These are phyloP conservation scores for Cladosporium halotolerans DNA, from an alignment of 2,329 filamentous ascomycete genomes.

Conservation along the genomic window DNA sequence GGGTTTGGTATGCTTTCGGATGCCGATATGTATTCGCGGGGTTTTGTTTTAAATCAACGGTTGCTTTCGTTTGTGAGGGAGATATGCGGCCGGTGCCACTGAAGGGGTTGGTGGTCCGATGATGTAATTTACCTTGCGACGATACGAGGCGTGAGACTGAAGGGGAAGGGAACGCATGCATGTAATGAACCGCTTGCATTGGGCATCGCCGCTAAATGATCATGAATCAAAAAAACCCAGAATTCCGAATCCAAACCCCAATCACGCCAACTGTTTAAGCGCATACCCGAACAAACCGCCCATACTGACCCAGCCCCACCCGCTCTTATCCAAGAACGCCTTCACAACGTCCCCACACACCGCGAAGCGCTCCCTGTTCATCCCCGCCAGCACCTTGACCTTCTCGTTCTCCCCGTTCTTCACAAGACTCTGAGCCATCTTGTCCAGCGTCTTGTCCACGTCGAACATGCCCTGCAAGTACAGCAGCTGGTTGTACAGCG, in stretches of 20 bases:
- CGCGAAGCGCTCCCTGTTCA: conserved; percentile 73
- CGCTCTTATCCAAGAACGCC: conserved; percentile 32
- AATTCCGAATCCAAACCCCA: not conserved
- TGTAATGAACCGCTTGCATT: not conserved
- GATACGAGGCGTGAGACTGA: not conserved
- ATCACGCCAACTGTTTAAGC: conserved; percentile 21
- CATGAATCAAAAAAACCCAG: not conserved
- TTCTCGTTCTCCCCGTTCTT: conserved; percentile 53
- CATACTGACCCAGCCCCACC: conserved; percentile 40
- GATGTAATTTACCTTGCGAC: not conserved
- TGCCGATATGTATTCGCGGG: no score
- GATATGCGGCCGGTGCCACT: no score
- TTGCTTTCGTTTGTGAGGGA: no score
- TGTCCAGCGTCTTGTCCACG: conserved; percentile 67
- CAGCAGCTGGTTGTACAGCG: conserved; percentile 88
- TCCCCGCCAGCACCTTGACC: conserved; percentile 62
- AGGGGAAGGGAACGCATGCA: not conserved
- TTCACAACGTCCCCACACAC: conserved; percentile 74
- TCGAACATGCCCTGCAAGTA: conserved; percentile 85
- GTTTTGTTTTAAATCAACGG: no score
- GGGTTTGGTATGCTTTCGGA: no score
- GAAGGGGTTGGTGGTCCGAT: not conserved
- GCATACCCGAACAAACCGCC: conserved; percentile 44
- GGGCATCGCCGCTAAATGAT: not conserved
- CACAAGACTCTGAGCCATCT: conserved; percentile 28